Evolutionary conservation across 2,329 filamentous ascomycete genomes (phyloP), one percentile per base, ranked within the genome.

Genomic region (Trematosphaeria pertusa): DNA sequence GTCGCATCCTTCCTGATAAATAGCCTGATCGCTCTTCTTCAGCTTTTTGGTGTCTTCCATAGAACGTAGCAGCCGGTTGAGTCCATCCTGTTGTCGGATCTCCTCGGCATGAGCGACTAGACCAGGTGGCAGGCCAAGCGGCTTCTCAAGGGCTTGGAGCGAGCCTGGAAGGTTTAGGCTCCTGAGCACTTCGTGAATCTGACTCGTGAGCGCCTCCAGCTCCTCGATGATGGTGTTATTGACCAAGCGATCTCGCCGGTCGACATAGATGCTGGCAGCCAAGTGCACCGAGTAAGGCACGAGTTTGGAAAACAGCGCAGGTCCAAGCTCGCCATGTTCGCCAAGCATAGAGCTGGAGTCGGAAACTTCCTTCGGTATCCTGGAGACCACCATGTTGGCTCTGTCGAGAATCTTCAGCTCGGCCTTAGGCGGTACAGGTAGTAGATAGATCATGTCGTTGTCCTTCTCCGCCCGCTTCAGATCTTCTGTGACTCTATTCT

Each of bases 211-310:
- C 0, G 78, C 81, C 61, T 97, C 92, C 4, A 97, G 77, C 64
- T 95, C 88, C 19, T 88, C 86, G 37, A 97, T 88, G 22, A 97
- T 90, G 39, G 84, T 89, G 57, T 90, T 88, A 65, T 94, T 96
- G 33, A 99, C 87, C 47, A 96, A 78, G n/a, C 91, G 83, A 69
- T 99, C 92, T 46, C 92, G 82, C 11, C 92, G 84, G 66, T 97
- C 92, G 44, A 91, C 91, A 65, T 99, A 99, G 24, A 97, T 96
- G 37, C 91, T 96, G 1, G 92, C 90, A 6, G 94, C 94, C 37
- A 97, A 83, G 64, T 99, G 94, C 0, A 97, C 94, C 0, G 92
- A 91, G 68, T 97, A 97, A 0, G 94, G 94, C 0, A 99, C 94
- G 1, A 99, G 81, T 61, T 93, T 94, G 2, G 89, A 85, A 68